Evolutionary conservation across 352 stramenopile species (phyloP).

Genomic region (Phytophthora pseudosyringae): DNA sequence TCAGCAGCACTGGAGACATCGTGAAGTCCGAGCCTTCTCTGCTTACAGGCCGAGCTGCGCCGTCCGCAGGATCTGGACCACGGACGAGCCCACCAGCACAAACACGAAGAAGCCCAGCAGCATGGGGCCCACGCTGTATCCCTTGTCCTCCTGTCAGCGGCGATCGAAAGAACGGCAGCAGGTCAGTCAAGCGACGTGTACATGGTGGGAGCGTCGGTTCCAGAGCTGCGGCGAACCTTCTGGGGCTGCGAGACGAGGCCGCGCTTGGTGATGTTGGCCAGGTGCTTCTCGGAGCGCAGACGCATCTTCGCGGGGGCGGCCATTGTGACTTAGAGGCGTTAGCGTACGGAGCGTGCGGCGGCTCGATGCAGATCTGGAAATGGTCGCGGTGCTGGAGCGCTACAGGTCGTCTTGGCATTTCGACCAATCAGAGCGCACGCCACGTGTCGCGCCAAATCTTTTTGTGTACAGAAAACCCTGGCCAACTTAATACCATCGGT

Average conservation of each 20-base stretch:
- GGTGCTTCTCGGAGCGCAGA: conserved; percentile 88
- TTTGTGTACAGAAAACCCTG: conserved; percentile 2
- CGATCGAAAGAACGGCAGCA: not conserved
- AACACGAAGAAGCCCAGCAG: conserved; percentile 90
- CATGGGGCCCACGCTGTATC: conserved; percentile 79
- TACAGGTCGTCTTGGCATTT: conserved; percentile 9
- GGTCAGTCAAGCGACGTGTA: not conserved
- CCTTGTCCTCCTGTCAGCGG: conserved; percentile 58
- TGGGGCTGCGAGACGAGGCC: conserved; percentile 77
- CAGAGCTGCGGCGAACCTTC: conserved; percentile 53
- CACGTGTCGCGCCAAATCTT: conserved; percentile 26
- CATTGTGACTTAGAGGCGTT: conserved; percentile 20
- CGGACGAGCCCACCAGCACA: conserved; percentile 84
- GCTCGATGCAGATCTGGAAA: conserved; percentile 32
- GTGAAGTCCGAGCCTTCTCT: not conserved
- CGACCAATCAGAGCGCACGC: conserved; percentile 16
- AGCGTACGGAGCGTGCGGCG: not conserved
- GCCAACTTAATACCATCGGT: too few relatives aligned
- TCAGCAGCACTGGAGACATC: not conserved
- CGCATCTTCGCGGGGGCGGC: conserved; percentile 84
- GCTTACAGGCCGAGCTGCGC: conserved; percentile 76
- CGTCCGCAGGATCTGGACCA: conserved; percentile 87
- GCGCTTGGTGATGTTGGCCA: conserved; percentile 89
- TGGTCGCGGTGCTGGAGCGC: conserved; percentile 9
- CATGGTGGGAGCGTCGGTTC: not conserved